These are phyloP conservation scores for Clohesyomyces aquaticus DNA, from an alignment of 495 filamentous ascomycete species.

Conservation along the genomic window DNA sequence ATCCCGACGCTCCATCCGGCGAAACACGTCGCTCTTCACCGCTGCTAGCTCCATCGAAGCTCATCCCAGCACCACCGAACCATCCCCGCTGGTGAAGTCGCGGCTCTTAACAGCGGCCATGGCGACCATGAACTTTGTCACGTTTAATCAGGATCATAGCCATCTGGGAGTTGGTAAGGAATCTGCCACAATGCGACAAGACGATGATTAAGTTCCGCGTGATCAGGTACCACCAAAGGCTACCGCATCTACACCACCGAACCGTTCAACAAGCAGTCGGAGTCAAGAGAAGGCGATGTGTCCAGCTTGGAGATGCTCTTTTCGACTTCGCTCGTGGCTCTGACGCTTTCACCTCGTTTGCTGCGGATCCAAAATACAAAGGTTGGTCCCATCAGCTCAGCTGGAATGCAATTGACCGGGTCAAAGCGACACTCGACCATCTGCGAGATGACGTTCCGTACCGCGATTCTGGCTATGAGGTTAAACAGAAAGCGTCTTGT, in stretches of 20 bases:
- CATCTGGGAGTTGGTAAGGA: slow-evolving; percentile 85
- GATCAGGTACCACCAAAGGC: slow-evolving; percentile 78
- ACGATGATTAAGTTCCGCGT: neutral
- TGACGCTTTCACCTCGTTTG: slow-evolving; percentile 85
- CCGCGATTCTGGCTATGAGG: slow-evolving; percentile 87
- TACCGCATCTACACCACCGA: slow-evolving; percentile 97
- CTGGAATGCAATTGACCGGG: slow-evolving; percentile 19
- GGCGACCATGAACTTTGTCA: slow-evolving; percentile 85
- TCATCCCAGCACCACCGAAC: neutral
- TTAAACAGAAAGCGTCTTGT: slow-evolving; percentile 92
- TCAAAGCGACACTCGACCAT: slow-evolving; percentile 86
- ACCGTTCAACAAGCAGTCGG: slow-evolving; percentile 90
- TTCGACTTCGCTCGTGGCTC: slow-evolving; percentile 94
- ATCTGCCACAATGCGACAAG: neutral
- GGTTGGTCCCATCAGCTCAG: slow-evolving; percentile 54
- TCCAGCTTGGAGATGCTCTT: slow-evolving; percentile 98
- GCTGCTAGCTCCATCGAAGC: neutral
- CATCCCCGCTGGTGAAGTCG: neutral
- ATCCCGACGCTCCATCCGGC: neutral
- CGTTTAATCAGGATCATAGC: slow-evolving; percentile 98
- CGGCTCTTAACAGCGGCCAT: slow-evolving; percentile 7
- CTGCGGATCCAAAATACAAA: slow-evolving; percentile 97
- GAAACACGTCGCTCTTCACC: neutral
- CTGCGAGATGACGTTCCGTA: slow-evolving; percentile 97
- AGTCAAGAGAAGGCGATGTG: slow-evolving; percentile 89